These are phyloP conservation scores for Xylaria acuta DNA, from an alignment of 495 filamentous ascomycete genomes.

Conservation along the genomic window DNA sequence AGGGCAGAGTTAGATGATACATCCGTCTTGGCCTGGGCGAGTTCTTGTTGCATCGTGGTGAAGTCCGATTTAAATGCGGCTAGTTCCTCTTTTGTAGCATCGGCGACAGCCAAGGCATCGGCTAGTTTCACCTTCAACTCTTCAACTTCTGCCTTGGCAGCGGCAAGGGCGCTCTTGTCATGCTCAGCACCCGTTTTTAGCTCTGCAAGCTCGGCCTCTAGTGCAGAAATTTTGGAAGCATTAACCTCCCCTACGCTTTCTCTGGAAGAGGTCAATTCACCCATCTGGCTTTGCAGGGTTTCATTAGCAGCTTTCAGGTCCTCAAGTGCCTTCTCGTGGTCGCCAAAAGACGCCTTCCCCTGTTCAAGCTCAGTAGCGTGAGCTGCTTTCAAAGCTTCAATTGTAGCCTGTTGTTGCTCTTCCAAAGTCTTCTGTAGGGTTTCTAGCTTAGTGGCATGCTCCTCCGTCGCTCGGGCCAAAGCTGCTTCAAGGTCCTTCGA, in stretches of 20 bases:
- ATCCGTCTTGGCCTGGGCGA: constrained; percentile 49
- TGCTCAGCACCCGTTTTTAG: constrained; percentile 46
- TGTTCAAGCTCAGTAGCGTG: constrained; percentile 49
- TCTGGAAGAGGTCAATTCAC: constrained; percentile 46
- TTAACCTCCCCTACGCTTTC: constrained; percentile 35
- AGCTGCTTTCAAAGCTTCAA: constrained; percentile 49
- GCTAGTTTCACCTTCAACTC: constrained; percentile 47
- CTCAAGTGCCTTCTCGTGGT: constrained; percentile 46
- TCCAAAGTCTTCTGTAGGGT: constrained; percentile 48
- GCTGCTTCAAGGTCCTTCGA: constrained; percentile 43
- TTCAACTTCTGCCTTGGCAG: constrained; percentile 44
- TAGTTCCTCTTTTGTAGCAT: constrained; percentile 46
- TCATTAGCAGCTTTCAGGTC: constrained; percentile 53
- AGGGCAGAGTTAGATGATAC: constrained; percentile 46
- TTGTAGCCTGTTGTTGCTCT: constrained; percentile 47
- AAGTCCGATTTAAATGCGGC: constrained; percentile 48
- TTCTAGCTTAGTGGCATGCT: constrained; percentile 50
- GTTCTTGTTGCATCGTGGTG: constrained; percentile 41
- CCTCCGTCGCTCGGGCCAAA: constrained; percentile 43
- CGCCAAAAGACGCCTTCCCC: constrained; percentile 39
- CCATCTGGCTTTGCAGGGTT: constrained; percentile 50
- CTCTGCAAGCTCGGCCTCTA: constrained; percentile 51
- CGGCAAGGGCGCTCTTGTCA: constrained; percentile 48
- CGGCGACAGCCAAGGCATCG: constrained; percentile 40
- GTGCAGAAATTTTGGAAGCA: constrained; percentile 43